These are phyloP conservation scores for Pseudopyricularia cyperi DNA, from an alignment of 2,329 filamentous ascomycete species.

Conservation along the genomic window DNA sequence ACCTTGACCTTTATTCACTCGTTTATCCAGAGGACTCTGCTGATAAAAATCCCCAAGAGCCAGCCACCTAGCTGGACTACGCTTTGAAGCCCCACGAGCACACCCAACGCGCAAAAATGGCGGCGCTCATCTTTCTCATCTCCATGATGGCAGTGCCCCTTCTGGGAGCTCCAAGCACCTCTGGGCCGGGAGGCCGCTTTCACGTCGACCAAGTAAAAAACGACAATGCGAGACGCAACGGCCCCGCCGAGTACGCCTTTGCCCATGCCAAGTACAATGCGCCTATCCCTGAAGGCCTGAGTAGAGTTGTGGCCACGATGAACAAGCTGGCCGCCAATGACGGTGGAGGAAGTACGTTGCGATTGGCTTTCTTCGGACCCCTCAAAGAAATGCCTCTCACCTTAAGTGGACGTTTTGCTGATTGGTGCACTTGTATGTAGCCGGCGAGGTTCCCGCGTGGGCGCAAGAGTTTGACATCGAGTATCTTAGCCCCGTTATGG, in stretches of 20 bases:
- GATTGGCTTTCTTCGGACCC: neutral
- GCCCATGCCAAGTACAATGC: slow-evolving; percentile 24
- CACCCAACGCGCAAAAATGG: neutral
- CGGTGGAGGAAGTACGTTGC: neutral
- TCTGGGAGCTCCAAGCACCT: neutral
- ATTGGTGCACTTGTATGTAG: neutral
- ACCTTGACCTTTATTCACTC: no score
- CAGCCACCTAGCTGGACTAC: no score
- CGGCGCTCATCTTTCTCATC: neutral
- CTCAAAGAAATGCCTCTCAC: no score
- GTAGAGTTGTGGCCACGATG: neutral
- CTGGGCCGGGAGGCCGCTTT: slow-evolving; percentile 8
- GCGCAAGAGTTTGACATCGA: slow-evolving; percentile 32
- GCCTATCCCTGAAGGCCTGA: slow-evolving; percentile 14
- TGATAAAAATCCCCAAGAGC: no score
- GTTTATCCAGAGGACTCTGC: no score
- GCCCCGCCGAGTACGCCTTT: slow-evolving; percentile 15
- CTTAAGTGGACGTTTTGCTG: neutral
- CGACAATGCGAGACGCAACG: slow-evolving; percentile 16
- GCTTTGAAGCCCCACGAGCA: no score
- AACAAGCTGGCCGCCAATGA: neutral
- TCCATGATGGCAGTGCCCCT: neutral
- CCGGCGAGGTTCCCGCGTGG: slow-evolving; percentile 13
- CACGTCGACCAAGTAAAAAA: slow-evolving; percentile 21
- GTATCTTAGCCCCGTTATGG: slow-evolving; percentile 47